phyloP scores from a whole-genome alignment of 345 rosid species.

The Orychophragmus violaceus region DNA sequence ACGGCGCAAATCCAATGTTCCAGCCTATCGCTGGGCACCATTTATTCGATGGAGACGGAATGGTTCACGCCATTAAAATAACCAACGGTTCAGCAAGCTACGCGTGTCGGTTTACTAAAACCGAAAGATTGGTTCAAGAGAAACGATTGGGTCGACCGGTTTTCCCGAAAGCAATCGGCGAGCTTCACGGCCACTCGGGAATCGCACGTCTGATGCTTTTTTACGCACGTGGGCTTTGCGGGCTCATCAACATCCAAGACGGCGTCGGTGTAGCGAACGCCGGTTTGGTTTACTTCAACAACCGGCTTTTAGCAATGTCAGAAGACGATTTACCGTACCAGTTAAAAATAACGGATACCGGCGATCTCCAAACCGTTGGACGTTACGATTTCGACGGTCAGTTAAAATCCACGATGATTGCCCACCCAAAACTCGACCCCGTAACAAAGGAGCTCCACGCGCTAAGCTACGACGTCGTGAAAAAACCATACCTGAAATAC shows the following conservation, averaged over 20 bases:
- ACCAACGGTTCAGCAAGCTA: conserved; percentile 59
- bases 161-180: conserved; percentile 90
- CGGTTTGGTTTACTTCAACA: conserved; percentile 70
- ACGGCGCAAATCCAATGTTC: conserved; percentile 90
- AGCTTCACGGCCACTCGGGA: conserved; percentile 84
- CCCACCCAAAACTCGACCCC: conserved; percentile 91
- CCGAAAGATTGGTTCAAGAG: conserved; percentile 50
- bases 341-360: conserved; percentile 44
- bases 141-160: conserved; percentile 47
- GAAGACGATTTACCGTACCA: conserved; percentile 92
- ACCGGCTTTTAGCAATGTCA: conserved; percentile 77
- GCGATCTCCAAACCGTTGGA: conserved; percentile 67
- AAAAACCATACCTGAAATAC: conserved; percentile 73
- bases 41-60: conserved; percentile 93
- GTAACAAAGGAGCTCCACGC: conserved; percentile 62
- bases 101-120: conserved; percentile 81
- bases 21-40: conserved; percentile 90
- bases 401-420: conserved; percentile 70
- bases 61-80: conserved; percentile 80
- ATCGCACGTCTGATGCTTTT: conserved; percentile 64
- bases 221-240: conserved; percentile 59
- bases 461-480: conserved; percentile 68
- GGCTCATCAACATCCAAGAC: conserved; percentile 51
- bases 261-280: conserved; percentile 91
- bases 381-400: conserved; percentile 65